Evolutionary conservation across 352 stramenopile species (phyloP).

Genomic region (Plasmopara muralis): DNA sequence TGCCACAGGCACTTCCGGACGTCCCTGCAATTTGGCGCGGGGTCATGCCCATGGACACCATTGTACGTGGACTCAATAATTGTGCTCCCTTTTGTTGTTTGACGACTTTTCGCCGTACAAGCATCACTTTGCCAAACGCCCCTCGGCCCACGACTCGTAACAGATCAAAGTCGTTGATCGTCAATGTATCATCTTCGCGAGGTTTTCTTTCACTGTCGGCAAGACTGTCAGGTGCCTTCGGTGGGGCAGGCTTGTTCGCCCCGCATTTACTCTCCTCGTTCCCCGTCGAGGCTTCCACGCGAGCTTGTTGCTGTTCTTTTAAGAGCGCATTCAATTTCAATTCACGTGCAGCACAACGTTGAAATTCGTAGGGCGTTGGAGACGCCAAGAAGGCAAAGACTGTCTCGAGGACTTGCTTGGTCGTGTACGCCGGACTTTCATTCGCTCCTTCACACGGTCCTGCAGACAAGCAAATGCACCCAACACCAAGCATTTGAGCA

Average conservation of each 20-base stretch:
- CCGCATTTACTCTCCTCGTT: conserved; percentile 6
- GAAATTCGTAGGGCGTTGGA: conserved; percentile 73
- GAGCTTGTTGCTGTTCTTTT: conserved; percentile 27
- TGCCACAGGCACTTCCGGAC: conserved; percentile 23
- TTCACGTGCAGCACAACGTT: conserved; percentile 44
- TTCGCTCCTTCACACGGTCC: conserved; percentile 44
- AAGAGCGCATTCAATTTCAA: conserved; percentile 43
- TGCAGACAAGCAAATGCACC: conserved; percentile 73
- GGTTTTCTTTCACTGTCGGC: conserved; percentile 17
- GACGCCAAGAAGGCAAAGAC: conserved; percentile 80
- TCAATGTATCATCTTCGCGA: conserved; percentile 50
- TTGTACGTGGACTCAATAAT: conserved; percentile 29
- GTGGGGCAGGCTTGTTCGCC: conserved; percentile 3
- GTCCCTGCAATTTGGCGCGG: conserved; percentile 27
- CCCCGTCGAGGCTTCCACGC: conserved; percentile 1
- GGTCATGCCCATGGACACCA: conserved; percentile 36
- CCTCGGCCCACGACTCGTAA: conserved; percentile 96
- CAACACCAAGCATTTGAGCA: conserved; percentile 40
- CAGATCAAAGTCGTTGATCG: conserved; percentile 94
- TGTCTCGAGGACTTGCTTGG: conserved; percentile 58
- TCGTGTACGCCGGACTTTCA: conserved; percentile 63
- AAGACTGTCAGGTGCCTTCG: background rate
- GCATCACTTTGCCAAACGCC: conserved; percentile 94
- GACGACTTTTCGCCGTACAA: conserved; percentile 59
- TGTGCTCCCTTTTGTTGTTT: conserved; percentile 27